Evolutionary conservation across 1,139 yeast species (phyloP).

Genomic region (Sugiyamaella pinicola): DNA sequence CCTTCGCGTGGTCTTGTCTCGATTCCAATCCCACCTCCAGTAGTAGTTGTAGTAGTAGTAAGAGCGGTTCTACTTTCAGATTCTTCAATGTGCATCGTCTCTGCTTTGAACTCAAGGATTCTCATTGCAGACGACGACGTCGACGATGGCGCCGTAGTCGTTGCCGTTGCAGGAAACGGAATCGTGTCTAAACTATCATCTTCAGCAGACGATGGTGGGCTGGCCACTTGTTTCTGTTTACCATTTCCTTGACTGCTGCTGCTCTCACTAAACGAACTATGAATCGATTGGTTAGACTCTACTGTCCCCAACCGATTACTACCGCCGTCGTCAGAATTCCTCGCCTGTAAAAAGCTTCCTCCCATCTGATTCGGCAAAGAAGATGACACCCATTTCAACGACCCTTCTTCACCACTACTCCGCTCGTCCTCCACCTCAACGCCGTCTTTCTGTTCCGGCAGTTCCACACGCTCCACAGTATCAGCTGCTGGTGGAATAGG

Average conservation of each 20-base stretch:
- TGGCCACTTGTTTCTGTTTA: slow-evolving; percentile 8
- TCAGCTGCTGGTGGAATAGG: slow-evolving; percentile 30
- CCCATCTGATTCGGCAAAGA: slow-evolving; percentile 10
- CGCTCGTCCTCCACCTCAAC: background rate
- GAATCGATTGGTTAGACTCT: slow-evolving; percentile 12
- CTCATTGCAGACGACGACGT: slow-evolving; percentile 10
- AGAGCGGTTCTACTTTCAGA: background rate
- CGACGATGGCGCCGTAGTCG: no score
- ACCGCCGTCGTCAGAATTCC: slow-evolving; percentile 12
- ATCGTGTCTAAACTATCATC: slow-evolving; percentile 4
- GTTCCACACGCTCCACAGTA: no score
- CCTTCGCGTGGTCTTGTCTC: slow-evolving; percentile 13
- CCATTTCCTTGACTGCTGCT: background rate
- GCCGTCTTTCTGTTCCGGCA: slow-evolving; percentile 1
- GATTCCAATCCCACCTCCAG: slow-evolving; percentile 5
- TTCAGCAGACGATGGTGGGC: slow-evolving; percentile 4
- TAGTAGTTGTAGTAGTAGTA: background rate
- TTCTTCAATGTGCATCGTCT: slow-evolving; percentile 25
- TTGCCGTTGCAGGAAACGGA: no score
- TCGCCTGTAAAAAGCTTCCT: slow-evolving; percentile 8
- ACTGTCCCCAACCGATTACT: background rate
- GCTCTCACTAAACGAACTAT: slow-evolving; percentile 4
- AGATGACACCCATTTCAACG: slow-evolving; percentile 16
- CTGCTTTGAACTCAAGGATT: slow-evolving; percentile 22
- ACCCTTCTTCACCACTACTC: background rate